Conservation (phyloP, 1,139 yeast species). For the Yamadazyma membranifaciens region DNA sequence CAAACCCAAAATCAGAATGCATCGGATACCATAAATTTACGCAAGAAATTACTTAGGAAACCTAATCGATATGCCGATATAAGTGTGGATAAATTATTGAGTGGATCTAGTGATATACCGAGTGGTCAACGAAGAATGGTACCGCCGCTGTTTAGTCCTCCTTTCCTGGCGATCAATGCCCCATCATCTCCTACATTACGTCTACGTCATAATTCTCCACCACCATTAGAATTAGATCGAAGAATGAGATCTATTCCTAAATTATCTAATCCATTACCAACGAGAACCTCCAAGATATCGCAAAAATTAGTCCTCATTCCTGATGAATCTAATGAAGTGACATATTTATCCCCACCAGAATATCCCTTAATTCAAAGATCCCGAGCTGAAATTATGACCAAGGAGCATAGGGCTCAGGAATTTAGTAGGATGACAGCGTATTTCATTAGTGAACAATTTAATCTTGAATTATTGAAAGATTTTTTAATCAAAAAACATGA, state of each 20-base stretch:
- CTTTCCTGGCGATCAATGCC: conserved; percentile 10
- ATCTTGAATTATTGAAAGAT: conserved; percentile 59
- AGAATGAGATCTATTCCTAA: conserved; percentile 50
- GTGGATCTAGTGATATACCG: conserved; percentile 82
- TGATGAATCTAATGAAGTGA: conserved; percentile 29
- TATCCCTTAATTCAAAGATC: conserved; percentile 48
- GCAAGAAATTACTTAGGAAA: conserved; percentile 13
- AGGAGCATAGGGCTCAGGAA: conserved; percentile 65
- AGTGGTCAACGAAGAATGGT: conserved; percentile 60
- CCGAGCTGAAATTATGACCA: conserved; percentile 68
- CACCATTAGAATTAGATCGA: conserved; percentile 14
- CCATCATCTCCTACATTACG: conserved; percentile 8
- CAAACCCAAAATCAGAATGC: conserved; percentile 22
- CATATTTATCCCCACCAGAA: conserved; percentile 25
- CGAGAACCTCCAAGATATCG: conserved; percentile 84
- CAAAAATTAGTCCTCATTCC: conserved; percentile 88
- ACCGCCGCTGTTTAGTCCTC: conserved; percentile 24
- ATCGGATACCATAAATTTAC: conserved; percentile 9
- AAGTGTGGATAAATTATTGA: conserved; percentile 66
- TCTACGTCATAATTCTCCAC: conserved; percentile 13
- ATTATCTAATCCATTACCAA: conserved; percentile 66
- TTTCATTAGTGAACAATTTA: conserved; percentile 79
- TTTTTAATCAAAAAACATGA: conserved; percentile 71
- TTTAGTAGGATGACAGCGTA: conserved; percentile 89
- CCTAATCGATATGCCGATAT: conserved; percentile 60